Conservation (phyloP, 2,329 filamentous ascomycete species). For the Colletotrichum viniferum region DNA sequence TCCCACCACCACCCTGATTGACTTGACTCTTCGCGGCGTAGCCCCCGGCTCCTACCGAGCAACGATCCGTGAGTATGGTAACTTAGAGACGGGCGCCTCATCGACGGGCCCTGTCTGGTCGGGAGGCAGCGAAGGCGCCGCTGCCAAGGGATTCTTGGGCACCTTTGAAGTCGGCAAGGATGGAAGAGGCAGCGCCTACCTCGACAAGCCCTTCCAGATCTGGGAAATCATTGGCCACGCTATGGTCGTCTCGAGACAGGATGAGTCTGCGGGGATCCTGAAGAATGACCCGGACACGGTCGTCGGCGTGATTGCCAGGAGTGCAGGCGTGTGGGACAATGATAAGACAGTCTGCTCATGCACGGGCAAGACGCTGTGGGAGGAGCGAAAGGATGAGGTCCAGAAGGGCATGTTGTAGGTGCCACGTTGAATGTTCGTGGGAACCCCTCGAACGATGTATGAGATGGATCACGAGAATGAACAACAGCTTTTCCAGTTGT, state of each 20-base stretch:
- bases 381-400: conserved; percentile 90
- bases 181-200: conserved; percentile 79
- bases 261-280: conserved; percentile 57
- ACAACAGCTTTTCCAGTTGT: not conserved
- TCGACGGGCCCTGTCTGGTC: conserved; percentile 85
- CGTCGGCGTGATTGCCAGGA: conserved; percentile 92
- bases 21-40: conserved; percentile 85
- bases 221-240: conserved; percentile 97
- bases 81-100: conserved; percentile 82
- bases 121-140: conserved; percentile 47
- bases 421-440: not conserved
- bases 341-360: conserved; percentile 98
- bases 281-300: conserved; percentile 84
- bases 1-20: conserved; percentile 78
- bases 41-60: conserved; percentile 82
- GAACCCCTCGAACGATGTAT: conserved; percentile 2
- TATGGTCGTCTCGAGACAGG: conserved; percentile 78
- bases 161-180: conserved; percentile 75
- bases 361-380: conserved; percentile 97
- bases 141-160: conserved; percentile 66
- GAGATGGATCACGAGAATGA: not conserved
- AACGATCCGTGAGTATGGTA: conserved; percentile 83
- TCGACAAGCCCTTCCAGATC: conserved; percentile 82
- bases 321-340: conserved; percentile 98
- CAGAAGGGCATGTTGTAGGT: conserved; percentile 78